Evolutionary conservation across 208 protist genomes (phyloP).

Genomic region (Leishmania major): DNA sequence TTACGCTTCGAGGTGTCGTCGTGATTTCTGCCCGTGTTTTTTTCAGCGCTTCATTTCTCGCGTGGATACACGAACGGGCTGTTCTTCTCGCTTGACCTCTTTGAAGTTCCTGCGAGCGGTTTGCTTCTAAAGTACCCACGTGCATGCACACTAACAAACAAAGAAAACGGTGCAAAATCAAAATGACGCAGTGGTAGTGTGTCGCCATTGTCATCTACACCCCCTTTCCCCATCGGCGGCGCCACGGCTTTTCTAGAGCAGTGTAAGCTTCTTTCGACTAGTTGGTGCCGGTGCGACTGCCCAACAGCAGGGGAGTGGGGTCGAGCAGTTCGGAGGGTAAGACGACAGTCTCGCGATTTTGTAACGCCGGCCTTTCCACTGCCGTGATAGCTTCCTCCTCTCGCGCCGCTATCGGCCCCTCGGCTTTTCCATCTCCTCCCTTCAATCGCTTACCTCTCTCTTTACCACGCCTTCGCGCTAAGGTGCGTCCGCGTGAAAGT

Average conservation of each 20-base stretch:
- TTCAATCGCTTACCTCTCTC: not conserved
- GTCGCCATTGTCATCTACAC: not conserved
- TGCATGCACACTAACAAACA: not conserved
- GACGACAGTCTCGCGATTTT: too few relatives aligned
- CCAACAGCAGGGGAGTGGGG: not conserved
- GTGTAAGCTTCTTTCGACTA: not conserved
- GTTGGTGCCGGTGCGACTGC: not conserved
- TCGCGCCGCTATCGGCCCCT: not conserved
- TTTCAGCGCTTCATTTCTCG: not conserved
- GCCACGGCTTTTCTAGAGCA: not conserved
- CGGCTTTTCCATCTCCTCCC: not conserved
- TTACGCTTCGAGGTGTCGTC: not conserved
- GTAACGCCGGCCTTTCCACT: not conserved
- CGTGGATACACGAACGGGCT: not conserved
- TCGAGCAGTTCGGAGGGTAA: not conserved
- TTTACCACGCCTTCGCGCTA: not conserved
- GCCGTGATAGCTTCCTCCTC: not conserved
- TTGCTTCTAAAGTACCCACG: not conserved
- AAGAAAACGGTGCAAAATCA: not conserved
- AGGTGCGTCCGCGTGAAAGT: not conserved
- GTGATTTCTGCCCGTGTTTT: not conserved
- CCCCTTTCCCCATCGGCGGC: not conserved
- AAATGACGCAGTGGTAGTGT: not conserved
- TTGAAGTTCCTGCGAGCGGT: not conserved
- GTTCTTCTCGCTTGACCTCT: not conserved